These are phyloP conservation scores for Spirogloea muscicola DNA, from an alignment of 139 green algal species.

Conservation along the genomic window DNA sequence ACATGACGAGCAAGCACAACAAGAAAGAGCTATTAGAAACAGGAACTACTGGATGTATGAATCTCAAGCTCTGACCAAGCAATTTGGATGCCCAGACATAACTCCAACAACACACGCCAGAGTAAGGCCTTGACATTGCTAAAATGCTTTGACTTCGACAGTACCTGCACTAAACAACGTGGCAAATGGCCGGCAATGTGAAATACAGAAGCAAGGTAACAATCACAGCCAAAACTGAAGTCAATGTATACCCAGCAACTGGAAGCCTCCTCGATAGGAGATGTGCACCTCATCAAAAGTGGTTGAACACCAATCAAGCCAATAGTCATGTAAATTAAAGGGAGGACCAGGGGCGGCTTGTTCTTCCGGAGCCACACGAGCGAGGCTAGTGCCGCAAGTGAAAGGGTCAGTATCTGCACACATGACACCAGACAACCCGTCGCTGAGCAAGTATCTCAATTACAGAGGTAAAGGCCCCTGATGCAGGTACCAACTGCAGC, in stretches of 20 bases:
- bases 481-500: neutral
- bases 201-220: neutral
- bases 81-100: neutral
- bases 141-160: neutral
- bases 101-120: neutral
- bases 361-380: conserved; percentile 44
- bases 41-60: no score
- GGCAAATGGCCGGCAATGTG: neutral
- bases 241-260: no score
- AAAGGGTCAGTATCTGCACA: conserved; percentile 34
- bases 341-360: conserved; percentile 32
- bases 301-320: conserved; percentile 17
- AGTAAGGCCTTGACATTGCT: neutral
- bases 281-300: conserved; percentile 12
- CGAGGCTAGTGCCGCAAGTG: conserved; percentile 33
- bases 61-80: no score
- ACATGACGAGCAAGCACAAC: neutral
- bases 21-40: neutral
- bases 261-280: no score
- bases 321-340: conserved; percentile 14
- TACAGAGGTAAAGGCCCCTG: neutral
- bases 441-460: neutral
- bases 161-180: neutral
- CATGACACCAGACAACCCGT: neutral
- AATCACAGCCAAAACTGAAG: neutral